Conservation (phyloP, 140 eudicot genomes). For the Anethum foeniculum region DNA sequence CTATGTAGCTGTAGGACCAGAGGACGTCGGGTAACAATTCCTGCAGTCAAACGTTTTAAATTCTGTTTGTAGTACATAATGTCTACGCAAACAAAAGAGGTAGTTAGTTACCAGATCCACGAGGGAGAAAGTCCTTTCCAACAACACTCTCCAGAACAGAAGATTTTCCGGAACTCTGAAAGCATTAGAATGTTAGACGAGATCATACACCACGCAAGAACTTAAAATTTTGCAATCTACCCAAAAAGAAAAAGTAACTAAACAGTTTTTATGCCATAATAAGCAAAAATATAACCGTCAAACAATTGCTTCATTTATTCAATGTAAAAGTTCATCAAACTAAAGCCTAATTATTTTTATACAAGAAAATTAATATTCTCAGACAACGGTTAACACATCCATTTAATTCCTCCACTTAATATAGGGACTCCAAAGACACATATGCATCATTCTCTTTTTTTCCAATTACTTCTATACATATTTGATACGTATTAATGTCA, state of each 20-base stretch:
- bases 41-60: constrained; percentile 29
- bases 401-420: neutral
- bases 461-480: neutral
- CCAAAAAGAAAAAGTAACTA: neutral
- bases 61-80: neutral
- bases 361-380: neutral
- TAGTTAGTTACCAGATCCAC: constrained; percentile 82
- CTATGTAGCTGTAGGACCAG: constrained; percentile 84
- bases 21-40: constrained; percentile 89
- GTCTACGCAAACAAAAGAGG: neutral
- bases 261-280: neutral
- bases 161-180: constrained; percentile 96
- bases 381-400: neutral
- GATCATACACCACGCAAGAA: neutral
- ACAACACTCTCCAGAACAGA: constrained; percentile 95
- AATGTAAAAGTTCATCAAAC: neutral
- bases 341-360: neutral
- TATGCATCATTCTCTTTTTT: neutral
- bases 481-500: neutral
- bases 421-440: neutral
- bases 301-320: neutral
- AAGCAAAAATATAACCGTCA: neutral
- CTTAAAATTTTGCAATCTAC: neutral
- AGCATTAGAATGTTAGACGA: constrained; percentile 7
- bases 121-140: constrained; percentile 96